phyloP scores from a whole-genome alignment of 2,329 filamentous ascomycete species.

The Septoria linicola region DNA sequence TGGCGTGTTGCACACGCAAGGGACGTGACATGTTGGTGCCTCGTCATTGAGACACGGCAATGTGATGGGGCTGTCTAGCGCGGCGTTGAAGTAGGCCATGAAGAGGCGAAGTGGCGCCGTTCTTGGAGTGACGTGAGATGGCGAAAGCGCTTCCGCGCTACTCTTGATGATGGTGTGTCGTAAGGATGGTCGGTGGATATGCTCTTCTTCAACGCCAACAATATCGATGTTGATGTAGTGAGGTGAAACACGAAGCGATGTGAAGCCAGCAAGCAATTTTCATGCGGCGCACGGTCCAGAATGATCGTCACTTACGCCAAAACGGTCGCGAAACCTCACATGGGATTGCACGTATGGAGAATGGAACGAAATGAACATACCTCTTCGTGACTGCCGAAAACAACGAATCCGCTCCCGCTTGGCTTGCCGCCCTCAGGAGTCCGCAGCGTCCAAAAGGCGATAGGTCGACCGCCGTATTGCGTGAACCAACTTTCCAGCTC shows the following conservation, averaged over 20 bases:
- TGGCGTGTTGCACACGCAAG: slow-evolving; percentile 16
- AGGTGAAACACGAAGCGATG: slow-evolving; percentile 2
- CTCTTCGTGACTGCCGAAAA: slow-evolving; percentile 99
- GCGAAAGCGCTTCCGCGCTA: neutral
- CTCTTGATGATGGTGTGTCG: neutral
- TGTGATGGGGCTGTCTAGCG: slow-evolving; percentile 10
- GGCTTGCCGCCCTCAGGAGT: slow-evolving; percentile 99
- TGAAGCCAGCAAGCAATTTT: slow-evolving; percentile 14
- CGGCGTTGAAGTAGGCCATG: slow-evolving; percentile 12
- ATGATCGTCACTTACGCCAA: slow-evolving; percentile 1
- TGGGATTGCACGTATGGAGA: slow-evolving; percentile 9
- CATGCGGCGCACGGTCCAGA: slow-evolving; percentile 13
- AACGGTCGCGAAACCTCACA: slow-evolving; percentile 14
- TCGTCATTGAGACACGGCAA: slow-evolving; percentile 19
- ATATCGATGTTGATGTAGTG: slow-evolving; percentile 6
- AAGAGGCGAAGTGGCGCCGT: slow-evolving; percentile 3
- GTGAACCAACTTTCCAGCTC: slow-evolving; percentile 99
- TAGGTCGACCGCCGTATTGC: slow-evolving; percentile 94
- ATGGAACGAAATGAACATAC: slow-evolving; percentile 56
- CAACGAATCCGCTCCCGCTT: slow-evolving; percentile 96
- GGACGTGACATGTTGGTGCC: slow-evolving; percentile 17
- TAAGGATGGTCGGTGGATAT: neutral
- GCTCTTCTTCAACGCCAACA: neutral
- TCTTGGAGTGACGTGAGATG: neutral
- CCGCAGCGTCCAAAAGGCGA: slow-evolving; percentile 97